Base-by-base conservation (phyloP, 2,329 filamentous ascomycete species). In the Spiromastix sp. region DNA sequence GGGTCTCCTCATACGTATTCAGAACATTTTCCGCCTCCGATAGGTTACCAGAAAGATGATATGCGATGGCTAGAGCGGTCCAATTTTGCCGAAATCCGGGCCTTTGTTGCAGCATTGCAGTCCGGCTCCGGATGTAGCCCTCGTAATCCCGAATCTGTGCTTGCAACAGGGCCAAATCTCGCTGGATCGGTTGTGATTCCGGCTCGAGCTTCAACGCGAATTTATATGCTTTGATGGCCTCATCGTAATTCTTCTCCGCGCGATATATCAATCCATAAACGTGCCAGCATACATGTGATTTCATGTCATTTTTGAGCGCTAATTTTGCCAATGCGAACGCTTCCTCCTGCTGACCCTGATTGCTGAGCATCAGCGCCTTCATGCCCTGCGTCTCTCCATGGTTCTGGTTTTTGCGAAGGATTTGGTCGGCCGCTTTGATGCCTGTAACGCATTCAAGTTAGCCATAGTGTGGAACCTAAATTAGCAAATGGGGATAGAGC, bases 241-340 rank as follows among this genome's bases (percentile, higher is more conserved):
- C 91, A 60, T 96, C 91, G 51, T 93, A 96, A 64, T 98, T 96
- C 72, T 96, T 96, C 55, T 83, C 81, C 32, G 85, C 81, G 34
- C 89, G 80, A 64, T 93, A 96, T 33, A 98, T 72, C 48, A 98
- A 66, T 20, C 93, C 91, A 59, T 96, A 98, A 42, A 98, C 91
- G 62, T 98, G 93, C 91, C 91, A 98, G 70, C 87, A 96, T 52
- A 98, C 87, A 63, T 96, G 89, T 52, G 87, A 95, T 68, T 93
- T 95, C 87, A 98, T 96, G 59, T 96, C 87, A 52, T 87, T 85
- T 47, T 81, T 86, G 50, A 98, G 71, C 21, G 93, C 91, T 46
- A 86, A 75, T 66, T 95, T 98, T 53, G 84, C 89, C 40, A 98
- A 72, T 30, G 79, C 76, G 58, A 98, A 98, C 1, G 93, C 93